These are phyloP conservation scores for Saturnispora bothae DNA, from an alignment of 805 yeast species.

Conservation along the genomic window DNA sequence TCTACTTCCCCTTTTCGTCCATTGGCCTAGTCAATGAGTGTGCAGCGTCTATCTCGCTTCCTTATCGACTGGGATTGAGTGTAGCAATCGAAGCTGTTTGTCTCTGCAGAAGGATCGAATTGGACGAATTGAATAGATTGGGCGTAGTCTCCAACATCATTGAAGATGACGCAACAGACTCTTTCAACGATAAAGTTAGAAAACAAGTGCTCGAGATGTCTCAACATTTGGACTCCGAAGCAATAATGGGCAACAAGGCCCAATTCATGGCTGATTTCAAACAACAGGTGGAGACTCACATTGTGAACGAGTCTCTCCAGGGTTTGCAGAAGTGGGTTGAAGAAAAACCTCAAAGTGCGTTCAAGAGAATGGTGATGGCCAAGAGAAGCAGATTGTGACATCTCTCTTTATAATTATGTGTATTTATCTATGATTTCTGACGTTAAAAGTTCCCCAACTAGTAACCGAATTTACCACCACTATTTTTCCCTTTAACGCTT, in stretches of 20 bases:
- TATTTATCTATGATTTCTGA: too few relatives aligned
- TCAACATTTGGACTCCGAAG: slow-evolving; percentile 34
- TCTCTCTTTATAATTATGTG: too few relatives aligned
- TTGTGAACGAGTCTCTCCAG: slow-evolving; percentile 53
- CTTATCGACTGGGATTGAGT: slow-evolving; percentile 61
- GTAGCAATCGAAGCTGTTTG: slow-evolving; percentile 64
- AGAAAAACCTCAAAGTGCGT: slow-evolving; percentile 61
- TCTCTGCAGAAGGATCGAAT: slow-evolving; percentile 53
- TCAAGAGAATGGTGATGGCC: slow-evolving; percentile 9
- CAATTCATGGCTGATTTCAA: slow-evolving; percentile 28
- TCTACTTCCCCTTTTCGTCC: slow-evolving; percentile 70
- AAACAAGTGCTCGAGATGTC: slow-evolving; percentile 28
- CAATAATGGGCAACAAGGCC: slow-evolving; percentile 36
- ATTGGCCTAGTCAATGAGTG: slow-evolving; percentile 82
- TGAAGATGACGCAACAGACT: slow-evolving; percentile 26
- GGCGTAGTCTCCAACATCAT: slow-evolving; percentile 58
- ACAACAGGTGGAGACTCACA: slow-evolving; percentile 35
- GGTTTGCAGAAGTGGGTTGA: slow-evolving; percentile 64
- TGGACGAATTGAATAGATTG: slow-evolving; percentile 41
- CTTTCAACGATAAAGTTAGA: slow-evolving; percentile 33
- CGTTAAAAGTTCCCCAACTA: too few relatives aligned
- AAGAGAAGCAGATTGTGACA: slow-evolving; percentile 8
- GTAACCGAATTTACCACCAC: too few relatives aligned
- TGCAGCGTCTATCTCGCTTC: slow-evolving; percentile 57
- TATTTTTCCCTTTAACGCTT: slow-evolving; percentile 8